phyloP scores from a whole-genome alignment of 768 basidiomycete genomes.

The Mycena metata region DNA sequence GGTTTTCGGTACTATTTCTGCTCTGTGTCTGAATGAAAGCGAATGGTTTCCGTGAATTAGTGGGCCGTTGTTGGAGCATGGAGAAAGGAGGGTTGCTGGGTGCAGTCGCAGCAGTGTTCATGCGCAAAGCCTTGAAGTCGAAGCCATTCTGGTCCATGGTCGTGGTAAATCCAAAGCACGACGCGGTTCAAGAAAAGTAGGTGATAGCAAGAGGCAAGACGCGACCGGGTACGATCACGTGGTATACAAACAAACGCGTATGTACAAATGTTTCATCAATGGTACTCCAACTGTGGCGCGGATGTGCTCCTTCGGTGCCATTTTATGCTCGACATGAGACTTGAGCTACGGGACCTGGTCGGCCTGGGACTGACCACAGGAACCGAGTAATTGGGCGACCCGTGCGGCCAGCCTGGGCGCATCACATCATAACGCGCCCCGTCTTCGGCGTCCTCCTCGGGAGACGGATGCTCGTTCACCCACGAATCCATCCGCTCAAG shows the following conservation, averaged over 20 bases:
- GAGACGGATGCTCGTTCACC: slow-evolving; percentile 29
- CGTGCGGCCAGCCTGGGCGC: too few species aligned
- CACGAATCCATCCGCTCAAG: slow-evolving; percentile 27
- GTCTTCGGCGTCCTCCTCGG: slow-evolving; percentile 19
- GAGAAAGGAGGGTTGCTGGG: slow-evolving; percentile 34
- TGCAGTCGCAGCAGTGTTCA: slow-evolving; percentile 19
- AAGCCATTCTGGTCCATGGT: slow-evolving; percentile 38
- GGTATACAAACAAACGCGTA: slow-evolving; percentile 9
- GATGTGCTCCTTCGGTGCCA: neutral
- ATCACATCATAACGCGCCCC: slow-evolving; percentile 13
- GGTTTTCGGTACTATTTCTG: slow-evolving; percentile 35
- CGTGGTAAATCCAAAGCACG: slow-evolving; percentile 22
- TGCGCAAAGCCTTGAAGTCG: slow-evolving; percentile 37
- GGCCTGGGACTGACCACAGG: neutral
- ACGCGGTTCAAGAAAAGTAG: slow-evolving; percentile 23
- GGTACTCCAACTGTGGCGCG: neutral
- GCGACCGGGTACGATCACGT: slow-evolving; percentile 15
- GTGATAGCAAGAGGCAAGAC: neutral
- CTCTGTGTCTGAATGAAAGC: slow-evolving; percentile 37
- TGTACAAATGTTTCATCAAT: too few species aligned
- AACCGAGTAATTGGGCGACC: neutral
- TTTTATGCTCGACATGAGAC: neutral
- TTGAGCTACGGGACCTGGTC: slow-evolving; percentile 11
- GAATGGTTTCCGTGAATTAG: slow-evolving; percentile 33
- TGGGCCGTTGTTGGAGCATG: slow-evolving; percentile 27